Conservation (phyloP, 352 stramenopile species). For the Pythium utonaiense region DNA sequence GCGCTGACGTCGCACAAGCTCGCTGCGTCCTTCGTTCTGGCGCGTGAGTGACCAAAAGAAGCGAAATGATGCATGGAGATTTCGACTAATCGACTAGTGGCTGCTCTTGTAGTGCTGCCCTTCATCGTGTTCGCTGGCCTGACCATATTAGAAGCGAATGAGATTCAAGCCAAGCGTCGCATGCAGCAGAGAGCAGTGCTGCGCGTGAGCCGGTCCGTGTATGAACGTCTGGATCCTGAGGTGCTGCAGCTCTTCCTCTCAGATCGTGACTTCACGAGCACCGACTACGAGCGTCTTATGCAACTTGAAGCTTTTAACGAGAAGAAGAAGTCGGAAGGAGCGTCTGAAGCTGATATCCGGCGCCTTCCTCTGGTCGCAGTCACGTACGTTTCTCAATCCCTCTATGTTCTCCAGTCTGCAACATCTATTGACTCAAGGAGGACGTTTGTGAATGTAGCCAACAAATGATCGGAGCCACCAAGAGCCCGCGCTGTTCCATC, state of each 20-base stretch:
- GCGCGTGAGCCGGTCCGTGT: conserved; percentile 59
- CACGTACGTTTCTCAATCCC: conserved; percentile 41
- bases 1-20: conserved; percentile 23
- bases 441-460: conserved; percentile 31
- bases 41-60: conserved; percentile 13
- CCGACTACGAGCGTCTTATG: conserved; percentile 72
- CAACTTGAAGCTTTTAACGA: conserved; percentile 59
- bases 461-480: conserved; percentile 50
- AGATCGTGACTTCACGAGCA: conserved; percentile 67
- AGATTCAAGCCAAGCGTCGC: conserved; percentile 27
- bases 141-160: conserved; percentile 38
- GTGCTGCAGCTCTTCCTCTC: conserved; percentile 59
- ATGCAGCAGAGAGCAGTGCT: conserved; percentile 32
- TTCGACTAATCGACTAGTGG: not conserved
- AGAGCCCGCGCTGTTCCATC: conserved; percentile 55
- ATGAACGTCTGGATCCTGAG: conserved; percentile 63
- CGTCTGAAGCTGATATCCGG: conserved; percentile 48
- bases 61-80: too few species aligned
- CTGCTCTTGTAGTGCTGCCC: conserved; percentile 34
- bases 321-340: conserved; percentile 45
- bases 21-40: conserved; percentile 17
- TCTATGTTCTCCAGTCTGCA: conserved; percentile 2
- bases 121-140: conserved; percentile 51
- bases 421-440: not conserved
- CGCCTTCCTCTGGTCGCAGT: conserved; percentile 54